phyloP scores from a whole-genome alignment of 73 alveolate genomes.

The Diophrys appendiculata region DNA sequence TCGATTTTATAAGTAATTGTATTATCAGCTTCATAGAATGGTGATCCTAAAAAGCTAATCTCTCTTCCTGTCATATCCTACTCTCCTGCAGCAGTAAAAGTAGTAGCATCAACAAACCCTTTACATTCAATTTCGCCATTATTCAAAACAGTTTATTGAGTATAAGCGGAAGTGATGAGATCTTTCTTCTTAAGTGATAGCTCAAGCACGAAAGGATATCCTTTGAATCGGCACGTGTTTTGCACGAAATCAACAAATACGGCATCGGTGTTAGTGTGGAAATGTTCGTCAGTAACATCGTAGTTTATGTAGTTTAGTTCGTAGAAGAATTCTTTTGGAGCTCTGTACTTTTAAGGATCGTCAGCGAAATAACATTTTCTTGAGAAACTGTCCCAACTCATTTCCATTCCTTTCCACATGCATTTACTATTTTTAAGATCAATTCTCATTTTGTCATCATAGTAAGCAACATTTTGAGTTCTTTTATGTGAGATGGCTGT shows the following conservation, averaged over 20 bases:
- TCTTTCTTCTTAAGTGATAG: not conserved
- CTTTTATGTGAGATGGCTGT: not conserved
- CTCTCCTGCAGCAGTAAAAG: not conserved
- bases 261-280: not conserved
- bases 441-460: not conserved
- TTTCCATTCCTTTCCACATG: not conserved
- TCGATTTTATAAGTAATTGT: not conserved
- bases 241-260: not conserved
- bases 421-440: not conserved
- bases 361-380: not conserved
- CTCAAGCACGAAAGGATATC: not conserved
- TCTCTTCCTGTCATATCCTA: not conserved
- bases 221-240: not conserved
- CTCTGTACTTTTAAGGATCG: not conserved
- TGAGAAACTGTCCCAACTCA: not conserved
- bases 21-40: not conserved
- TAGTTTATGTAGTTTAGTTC: not conserved
- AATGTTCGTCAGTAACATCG: not conserved
- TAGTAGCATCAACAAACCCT: not conserved
- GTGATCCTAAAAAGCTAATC: not conserved
- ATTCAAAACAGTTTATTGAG: not conserved
- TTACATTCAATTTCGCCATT: not conserved
- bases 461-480: not conserved
- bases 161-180: not conserved
- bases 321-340: not conserved